Evolutionary conservation across 2,329 filamentous ascomycete species (phyloP).

Genomic region (Cladosporium oxysporum): DNA sequence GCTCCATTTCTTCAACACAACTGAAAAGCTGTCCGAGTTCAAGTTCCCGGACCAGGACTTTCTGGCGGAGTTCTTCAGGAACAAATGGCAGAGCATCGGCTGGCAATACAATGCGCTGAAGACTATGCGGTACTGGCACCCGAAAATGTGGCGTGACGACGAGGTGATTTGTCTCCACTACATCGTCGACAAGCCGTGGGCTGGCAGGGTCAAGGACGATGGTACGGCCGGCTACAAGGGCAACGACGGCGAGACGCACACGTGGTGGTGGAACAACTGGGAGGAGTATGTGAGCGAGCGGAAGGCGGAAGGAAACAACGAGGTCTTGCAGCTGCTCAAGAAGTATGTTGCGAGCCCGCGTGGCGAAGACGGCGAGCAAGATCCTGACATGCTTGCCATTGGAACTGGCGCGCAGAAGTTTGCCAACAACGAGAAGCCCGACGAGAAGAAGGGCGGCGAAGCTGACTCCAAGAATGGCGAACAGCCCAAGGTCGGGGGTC

Average conservation of each 20-base stretch:
- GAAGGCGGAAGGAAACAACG: constrained; percentile 12
- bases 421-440: constrained; percentile 29
- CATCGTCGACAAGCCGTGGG: constrained; percentile 60
- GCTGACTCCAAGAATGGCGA: background rate
- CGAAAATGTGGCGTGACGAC: constrained; percentile 52
- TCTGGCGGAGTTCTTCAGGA: constrained; percentile 50
- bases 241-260: constrained; percentile 54
- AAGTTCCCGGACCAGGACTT: constrained; percentile 59
- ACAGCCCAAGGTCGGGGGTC: background rate
- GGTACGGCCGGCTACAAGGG: constrained; percentile 52
- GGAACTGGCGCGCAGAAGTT: constrained; percentile 34
- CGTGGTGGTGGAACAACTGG: constrained; percentile 57
- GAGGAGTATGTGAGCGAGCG: constrained; percentile 30
- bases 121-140: constrained; percentile 56
- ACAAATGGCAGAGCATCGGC: constrained; percentile 46
- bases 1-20: constrained; percentile 43
- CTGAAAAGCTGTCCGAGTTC: constrained; percentile 45
- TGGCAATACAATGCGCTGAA: constrained; percentile 58
- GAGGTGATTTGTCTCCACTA: constrained; percentile 54
- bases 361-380: constrained; percentile 23
- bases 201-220: constrained; percentile 43
- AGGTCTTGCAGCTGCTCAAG: constrained; percentile 15
- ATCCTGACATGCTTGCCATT: constrained; percentile 34
- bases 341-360: constrained; percentile 20
- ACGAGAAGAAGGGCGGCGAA: background rate